Evolutionary conservation across 108 stramenopile species (phyloP), one percentile per base, ranked within the genome.

Genomic region (Nitzschia sp.): DNA sequence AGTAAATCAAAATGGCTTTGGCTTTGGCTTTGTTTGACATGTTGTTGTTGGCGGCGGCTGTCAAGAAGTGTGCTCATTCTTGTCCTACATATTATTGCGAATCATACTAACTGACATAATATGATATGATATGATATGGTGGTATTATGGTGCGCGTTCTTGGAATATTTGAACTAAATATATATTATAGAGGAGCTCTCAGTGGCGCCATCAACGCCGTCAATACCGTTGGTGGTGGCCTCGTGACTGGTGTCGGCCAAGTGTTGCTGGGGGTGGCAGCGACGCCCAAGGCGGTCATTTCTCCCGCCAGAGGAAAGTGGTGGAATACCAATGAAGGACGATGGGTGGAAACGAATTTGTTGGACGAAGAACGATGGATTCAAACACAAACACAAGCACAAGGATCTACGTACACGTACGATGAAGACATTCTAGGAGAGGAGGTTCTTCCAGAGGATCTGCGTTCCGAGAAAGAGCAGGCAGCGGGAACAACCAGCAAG

Each of bases 261-360:
- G 64, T 87, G 17, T 73, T 81, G 30, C 69, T 68, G 29, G 87
- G 87, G 34, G 78, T 61, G 4, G 71, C 63, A 23, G 80, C 84
- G 9, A 80, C 81, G 0, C 87, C 87, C 9, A 72, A 74, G 26
- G 80, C 84, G 15, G 44, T 88, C 0, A 76, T 84, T 0, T 82
- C 80, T 28, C 87, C 84, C 0, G 29, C 60, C 3, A 30, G 45
- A 35, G 84, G 87, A 33, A 80, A 79, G 34, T 88, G 84, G 84
- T 88, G 87, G 87, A 84, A 85, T 59, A 80, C 81, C 21, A 66
- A 45, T 26, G 74, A 83, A 28, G 84, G 84, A 21, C 68, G 72
- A 53, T 88, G 86, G 86, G 71, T 53, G n/a, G 32, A 29, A 16
- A 88, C 86, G 3, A 77, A 83, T 66, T 63, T 88, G 8, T 50